These are phyloP conservation scores for Saccharomyces pastorianus DNA, from an alignment of 1,139 yeast genomes.

Conservation along the genomic window DNA sequence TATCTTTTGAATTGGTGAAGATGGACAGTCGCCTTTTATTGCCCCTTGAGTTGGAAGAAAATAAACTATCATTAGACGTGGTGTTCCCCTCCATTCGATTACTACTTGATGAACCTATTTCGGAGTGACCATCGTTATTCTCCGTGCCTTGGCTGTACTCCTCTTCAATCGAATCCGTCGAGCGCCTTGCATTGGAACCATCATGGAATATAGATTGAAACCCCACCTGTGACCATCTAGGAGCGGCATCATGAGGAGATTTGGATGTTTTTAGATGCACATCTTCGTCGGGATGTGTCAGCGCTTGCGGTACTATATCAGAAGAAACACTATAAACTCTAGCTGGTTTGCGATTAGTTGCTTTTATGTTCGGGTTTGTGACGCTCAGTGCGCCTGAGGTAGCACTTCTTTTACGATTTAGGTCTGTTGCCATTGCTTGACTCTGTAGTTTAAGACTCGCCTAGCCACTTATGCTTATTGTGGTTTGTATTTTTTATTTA, in stretches of 20 bases:
- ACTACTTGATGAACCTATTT: not conserved
- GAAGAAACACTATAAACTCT: slow-evolving; percentile 18
- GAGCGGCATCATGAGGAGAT: slow-evolving; percentile 9
- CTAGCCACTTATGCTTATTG: not conserved
- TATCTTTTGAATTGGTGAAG: slow-evolving; percentile 2
- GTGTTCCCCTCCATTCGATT: not conserved
- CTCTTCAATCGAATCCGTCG: slow-evolving; percentile 3
- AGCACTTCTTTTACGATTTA: not conserved
- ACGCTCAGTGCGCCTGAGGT: not conserved
- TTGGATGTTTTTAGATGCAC: slow-evolving; percentile 10
- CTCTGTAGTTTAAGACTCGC: not conserved
- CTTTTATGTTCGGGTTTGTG: not conserved
- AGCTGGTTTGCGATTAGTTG: not conserved
- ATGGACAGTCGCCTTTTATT: slow-evolving; percentile 2
- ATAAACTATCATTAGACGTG: not conserved
- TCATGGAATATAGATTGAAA: slow-evolving; percentile 29
- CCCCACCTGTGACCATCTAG: slow-evolving; percentile 30
- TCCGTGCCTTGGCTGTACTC: not conserved
- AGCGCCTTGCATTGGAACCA: slow-evolving; percentile 5
- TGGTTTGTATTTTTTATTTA: not conserved
- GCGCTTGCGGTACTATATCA: slow-evolving; percentile 19
- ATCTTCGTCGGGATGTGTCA: slow-evolving; percentile 9
- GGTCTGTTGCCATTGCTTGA: not conserved
- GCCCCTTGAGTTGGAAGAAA: not conserved
- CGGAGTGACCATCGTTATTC: not conserved